Conservation (phyloP, 129 eudicot species). For the Flaveria linearis region DNA sequence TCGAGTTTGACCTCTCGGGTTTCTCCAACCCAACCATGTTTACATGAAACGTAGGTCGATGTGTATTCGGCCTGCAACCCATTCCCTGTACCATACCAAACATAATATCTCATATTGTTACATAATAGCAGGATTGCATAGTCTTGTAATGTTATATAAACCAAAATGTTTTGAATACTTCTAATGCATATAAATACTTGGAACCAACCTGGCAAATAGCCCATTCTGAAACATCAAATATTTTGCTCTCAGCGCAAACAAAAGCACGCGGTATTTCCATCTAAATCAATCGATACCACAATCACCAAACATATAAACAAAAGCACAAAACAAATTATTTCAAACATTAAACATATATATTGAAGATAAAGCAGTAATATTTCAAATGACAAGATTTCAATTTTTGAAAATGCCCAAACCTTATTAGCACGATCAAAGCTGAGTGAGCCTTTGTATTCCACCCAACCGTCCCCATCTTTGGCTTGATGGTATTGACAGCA, state of each 20-base stretch:
- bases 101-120: not conserved
- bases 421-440: conserved; percentile 81
- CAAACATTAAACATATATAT: no score
- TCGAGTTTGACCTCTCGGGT: conserved; percentile 72
- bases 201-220: conserved; percentile 92
- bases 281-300: conserved; percentile 38
- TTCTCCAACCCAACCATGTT: conserved; percentile 96
- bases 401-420: conserved; percentile 42
- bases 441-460: conserved; percentile 89
- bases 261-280: conserved; percentile 95
- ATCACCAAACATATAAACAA: conserved; percentile 17
- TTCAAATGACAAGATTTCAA: not conserved
- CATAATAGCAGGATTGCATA: no score
- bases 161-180: not conserved
- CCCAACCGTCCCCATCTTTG: conserved; percentile 99
- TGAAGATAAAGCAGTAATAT: no score
- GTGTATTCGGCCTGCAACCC: conserved; percentile 99
- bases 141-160: not conserved
- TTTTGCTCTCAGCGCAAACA: conserved; percentile 96
- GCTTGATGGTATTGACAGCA: conserved; percentile 99
- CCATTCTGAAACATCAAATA: conserved; percentile 99
- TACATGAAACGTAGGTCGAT: conserved; percentile 93
- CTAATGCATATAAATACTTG: not conserved
- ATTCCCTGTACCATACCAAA: conserved; percentile 60
- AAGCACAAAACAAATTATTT: not conserved